Conservation (phyloP, 2,329 filamentous ascomycete genomes). For the Pyrenochaeta sp. region DNA sequence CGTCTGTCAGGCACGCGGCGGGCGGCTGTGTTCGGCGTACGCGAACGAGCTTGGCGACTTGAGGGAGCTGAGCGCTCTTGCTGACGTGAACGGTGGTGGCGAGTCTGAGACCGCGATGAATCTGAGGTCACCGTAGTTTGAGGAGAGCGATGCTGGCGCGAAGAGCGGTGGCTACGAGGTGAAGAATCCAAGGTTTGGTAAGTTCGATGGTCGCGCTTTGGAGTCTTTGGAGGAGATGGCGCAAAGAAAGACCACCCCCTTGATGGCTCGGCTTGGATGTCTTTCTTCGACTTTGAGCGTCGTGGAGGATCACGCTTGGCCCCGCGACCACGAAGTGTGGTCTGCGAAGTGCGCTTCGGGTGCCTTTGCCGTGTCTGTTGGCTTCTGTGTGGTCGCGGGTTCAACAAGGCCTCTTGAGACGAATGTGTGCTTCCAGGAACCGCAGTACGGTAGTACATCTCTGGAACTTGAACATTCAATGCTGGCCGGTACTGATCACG, state of each 20-base stretch:
- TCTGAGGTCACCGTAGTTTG: slow-evolving; percentile 18
- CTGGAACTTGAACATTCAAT: slow-evolving; percentile 35
- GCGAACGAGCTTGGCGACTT: slow-evolving; percentile 35
- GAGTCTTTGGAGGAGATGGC: slow-evolving; percentile 40
- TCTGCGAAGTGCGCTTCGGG: slow-evolving; percentile 42
- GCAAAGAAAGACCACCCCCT: slow-evolving; percentile 40
- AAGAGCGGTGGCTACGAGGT: slow-evolving; percentile 37
- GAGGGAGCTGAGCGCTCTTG: slow-evolving; percentile 30
- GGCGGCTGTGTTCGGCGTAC: slow-evolving; percentile 43
- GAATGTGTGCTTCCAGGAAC: slow-evolving; percentile 33
- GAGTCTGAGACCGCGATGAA: slow-evolving; percentile 31
- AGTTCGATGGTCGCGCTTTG: slow-evolving; percentile 26
- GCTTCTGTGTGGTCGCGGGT: slow-evolving; percentile 46
- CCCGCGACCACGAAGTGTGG: slow-evolving; percentile 44
- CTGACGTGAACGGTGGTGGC: slow-evolving; percentile 38
- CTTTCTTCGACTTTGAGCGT: slow-evolving; percentile 41
- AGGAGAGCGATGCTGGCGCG: slow-evolving; percentile 30
- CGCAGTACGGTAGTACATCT: slow-evolving; percentile 38
- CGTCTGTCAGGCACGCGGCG: slow-evolving; percentile 45
- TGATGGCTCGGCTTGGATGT: slow-evolving; percentile 30
- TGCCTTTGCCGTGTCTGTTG: slow-evolving; percentile 42
- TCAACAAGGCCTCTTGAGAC: slow-evolving; percentile 45
- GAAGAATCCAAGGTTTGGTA: slow-evolving; percentile 40
- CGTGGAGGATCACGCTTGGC: slow-evolving; percentile 46
- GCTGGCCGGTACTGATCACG: slow-evolving; percentile 29